A percentile compares a stretch with the other conserved stretches of the same genome.
These are phyloP conservation scores for Straminergon stramineum DNA, from an alignment of 225 moss, liverwort and hornwort genomes.

Conservation along the genomic window DNA sequence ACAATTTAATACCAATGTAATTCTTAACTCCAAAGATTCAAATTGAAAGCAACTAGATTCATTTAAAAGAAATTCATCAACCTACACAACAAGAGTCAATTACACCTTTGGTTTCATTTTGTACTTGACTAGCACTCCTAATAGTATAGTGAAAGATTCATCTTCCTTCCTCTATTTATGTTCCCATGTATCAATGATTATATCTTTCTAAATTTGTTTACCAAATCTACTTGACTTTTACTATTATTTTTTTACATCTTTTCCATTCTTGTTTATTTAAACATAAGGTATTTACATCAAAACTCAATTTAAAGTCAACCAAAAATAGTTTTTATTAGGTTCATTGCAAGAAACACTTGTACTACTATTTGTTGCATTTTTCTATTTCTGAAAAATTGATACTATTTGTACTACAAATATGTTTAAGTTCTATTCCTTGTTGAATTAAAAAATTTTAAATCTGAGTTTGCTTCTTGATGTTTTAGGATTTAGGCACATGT, in stretches of 20 bases:
- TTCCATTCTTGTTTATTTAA: background rate
- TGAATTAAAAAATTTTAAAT: no score
- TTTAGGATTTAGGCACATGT: no score
- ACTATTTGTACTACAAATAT: no score
- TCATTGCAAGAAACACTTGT: no score
- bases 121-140: background rate
- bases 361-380: no score
- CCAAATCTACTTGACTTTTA: background rate
- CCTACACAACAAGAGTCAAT: background rate
- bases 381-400: no score
- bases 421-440: no score
- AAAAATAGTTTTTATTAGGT: background rate
- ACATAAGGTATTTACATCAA: background rate
- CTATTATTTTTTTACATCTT: background rate
- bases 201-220: background rate
- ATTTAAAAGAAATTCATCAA: background rate
- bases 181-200: background rate
- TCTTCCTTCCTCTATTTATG: background rate
- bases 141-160: background rate
- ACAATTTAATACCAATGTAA: background rate
- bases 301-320: background rate
- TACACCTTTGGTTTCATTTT: background rate
- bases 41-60: background rate
- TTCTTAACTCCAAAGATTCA: background rate
- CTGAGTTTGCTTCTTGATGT: no score